These are phyloP conservation scores for Domatiomyces globalis DNA, from an alignment of 2,329 filamentous ascomycete genomes.

Conservation along the genomic window DNA sequence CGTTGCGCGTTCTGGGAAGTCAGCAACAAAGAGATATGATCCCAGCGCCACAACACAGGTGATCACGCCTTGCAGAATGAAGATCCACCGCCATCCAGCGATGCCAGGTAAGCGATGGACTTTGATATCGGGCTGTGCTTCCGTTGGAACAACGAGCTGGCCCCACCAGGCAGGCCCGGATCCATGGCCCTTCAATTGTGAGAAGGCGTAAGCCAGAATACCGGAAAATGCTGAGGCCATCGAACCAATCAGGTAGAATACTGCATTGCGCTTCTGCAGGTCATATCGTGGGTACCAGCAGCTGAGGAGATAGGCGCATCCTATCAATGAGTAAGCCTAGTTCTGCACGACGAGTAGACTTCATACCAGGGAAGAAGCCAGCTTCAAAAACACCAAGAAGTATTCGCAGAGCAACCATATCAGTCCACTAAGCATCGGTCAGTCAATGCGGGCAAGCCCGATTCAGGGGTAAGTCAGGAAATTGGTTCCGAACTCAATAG, in stretches of 20 bases:
- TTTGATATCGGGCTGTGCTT: constrained; percentile 7
- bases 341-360: neutral
- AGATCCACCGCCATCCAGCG: constrained; percentile 16
- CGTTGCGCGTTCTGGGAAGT: constrained; percentile 26
- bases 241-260: constrained; percentile 38
- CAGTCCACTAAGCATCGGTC: constrained; percentile 39
- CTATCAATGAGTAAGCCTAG: constrained; percentile 36
- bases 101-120: constrained; percentile 6
- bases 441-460: neutral
- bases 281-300: constrained; percentile 49
- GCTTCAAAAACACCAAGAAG: constrained; percentile 53
- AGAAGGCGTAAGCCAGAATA: constrained; percentile 26
- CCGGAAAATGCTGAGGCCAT: constrained; percentile 29
- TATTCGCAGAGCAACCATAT: constrained; percentile 35
- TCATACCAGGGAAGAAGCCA: constrained; percentile 50
- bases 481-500: neutral
- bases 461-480: no score
- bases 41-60: constrained; percentile 30
- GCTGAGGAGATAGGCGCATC: constrained; percentile 56
- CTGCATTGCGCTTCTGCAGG: constrained; percentile 26
- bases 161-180: constrained; percentile 14
- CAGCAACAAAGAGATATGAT: constrained; percentile 31
- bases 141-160: constrained; percentile 14
- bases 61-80: constrained; percentile 15
- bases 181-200: constrained; percentile 23